These are phyloP conservation scores for Fragilariopsis cylindrus DNA, from an alignment of 108 stramenopile species.

Conservation along the genomic window DNA sequence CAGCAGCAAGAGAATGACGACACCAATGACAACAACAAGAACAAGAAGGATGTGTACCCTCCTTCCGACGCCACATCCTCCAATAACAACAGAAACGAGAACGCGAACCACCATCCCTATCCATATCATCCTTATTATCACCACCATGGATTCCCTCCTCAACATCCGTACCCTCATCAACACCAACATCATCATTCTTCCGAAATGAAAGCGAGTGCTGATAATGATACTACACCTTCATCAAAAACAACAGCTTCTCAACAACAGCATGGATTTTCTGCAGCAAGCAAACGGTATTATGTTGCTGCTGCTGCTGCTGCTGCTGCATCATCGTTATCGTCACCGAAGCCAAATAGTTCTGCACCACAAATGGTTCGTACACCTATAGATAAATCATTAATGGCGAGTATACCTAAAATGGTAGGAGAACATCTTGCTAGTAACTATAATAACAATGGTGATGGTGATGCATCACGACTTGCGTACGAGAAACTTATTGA, in stretches of 20 bases:
- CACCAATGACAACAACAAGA: not conserved
- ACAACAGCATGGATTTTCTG: not conserved
- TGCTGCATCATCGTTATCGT: not conserved
- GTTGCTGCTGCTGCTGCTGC: not conserved
- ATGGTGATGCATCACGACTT: conserved; percentile 18
- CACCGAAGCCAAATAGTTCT: not conserved
- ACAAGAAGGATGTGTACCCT: not conserved
- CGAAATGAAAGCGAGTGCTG: too few species aligned
- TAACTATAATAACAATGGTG: not conserved
- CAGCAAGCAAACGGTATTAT: not conserved
- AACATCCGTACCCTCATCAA: not conserved
- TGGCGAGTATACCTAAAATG: not conserved
- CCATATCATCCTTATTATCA: not conserved
- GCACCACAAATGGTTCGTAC: not conserved
- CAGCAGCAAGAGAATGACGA: not conserved
- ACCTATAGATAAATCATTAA: not conserved
- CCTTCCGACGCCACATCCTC: not conserved
- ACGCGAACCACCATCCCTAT: not conserved
- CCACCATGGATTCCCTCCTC: not conserved
- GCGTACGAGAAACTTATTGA: conserved; percentile 32
- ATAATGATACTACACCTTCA: not conserved
- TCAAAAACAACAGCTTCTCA: not conserved
- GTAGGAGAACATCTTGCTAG: not conserved
- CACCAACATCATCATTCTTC: not conserved
- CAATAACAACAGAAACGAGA: not conserved